These are phyloP conservation scores for Purshia tridentata DNA, from an alignment of 306 rosid species.

Conservation along the genomic window DNA sequence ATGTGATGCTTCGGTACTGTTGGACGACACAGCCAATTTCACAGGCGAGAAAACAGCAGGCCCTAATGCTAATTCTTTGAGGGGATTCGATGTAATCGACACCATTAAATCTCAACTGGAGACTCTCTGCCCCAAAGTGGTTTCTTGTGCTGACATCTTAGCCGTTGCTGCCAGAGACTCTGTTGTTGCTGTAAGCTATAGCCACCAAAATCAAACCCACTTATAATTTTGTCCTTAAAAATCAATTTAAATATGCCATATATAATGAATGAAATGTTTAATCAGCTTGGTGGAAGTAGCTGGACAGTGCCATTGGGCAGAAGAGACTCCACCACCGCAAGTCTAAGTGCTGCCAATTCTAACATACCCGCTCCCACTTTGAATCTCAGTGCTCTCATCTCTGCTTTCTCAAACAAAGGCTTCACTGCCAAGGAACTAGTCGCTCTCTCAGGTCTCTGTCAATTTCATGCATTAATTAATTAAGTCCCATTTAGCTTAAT, in stretches of 20 bases:
- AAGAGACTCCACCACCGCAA: constrained; percentile 76
- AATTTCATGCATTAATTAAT: background rate
- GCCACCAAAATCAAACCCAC: too few species aligned
- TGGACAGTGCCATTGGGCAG: constrained; percentile 59
- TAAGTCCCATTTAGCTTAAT: background rate
- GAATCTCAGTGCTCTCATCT: constrained; percentile 39
- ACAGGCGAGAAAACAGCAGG: constrained; percentile 60
- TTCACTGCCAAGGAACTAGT: constrained; percentile 52
- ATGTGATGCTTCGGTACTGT: constrained; percentile 63
- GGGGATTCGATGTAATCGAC: constrained; percentile 62
- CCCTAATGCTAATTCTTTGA: constrained; percentile 46
- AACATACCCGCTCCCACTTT: constrained; percentile 45
- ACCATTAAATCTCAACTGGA: constrained; percentile 51
- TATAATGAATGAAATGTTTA: background rate
- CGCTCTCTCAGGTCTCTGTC: constrained; percentile 53
- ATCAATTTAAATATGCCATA: too few species aligned
- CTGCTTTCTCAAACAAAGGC: constrained; percentile 56
- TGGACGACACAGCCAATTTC: constrained; percentile 62
- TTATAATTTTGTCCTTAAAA: too few species aligned
- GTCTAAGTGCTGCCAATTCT: constrained; percentile 45
- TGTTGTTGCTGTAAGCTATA: constrained; percentile 42
- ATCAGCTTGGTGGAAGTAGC: constrained; percentile 56
- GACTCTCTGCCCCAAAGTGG: constrained; percentile 42
- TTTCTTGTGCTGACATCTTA: constrained; percentile 69
- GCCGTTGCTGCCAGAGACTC: constrained; percentile 69